phyloP scores from a whole-genome alignment of 352 stramenopile species.

The Phytophthora idaei region DNA sequence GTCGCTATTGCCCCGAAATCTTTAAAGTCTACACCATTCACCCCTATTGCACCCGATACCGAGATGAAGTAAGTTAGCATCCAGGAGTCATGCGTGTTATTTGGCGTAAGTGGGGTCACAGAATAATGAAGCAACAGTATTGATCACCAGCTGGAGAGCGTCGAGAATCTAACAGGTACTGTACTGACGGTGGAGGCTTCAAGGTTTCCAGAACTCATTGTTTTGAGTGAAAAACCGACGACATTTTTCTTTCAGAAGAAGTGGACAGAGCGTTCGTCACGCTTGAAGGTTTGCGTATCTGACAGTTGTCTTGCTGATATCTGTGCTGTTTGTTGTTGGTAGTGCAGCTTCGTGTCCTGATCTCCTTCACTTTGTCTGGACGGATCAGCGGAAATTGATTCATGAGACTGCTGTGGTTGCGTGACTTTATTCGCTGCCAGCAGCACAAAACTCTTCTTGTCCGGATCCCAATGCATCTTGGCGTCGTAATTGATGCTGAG shows the following conservation, averaged over 20 bases:
- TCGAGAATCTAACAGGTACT: neutral
- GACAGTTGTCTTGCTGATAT: constrained; percentile 4
- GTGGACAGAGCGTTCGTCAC: no score
- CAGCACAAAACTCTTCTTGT: constrained; percentile 39
- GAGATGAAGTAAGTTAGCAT: constrained; percentile 40
- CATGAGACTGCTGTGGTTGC: constrained; percentile 6
- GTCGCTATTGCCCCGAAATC: constrained; percentile 45
- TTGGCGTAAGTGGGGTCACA: constrained; percentile 14
- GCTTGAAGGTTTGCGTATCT: neutral
- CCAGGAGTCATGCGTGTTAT: constrained; percentile 20
- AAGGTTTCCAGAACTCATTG: no score
- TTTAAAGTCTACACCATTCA: constrained; percentile 29
- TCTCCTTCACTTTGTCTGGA: no score
- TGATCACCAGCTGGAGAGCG: constrained; percentile 13
- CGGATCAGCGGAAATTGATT: no score
- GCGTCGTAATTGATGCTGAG: constrained; percentile 38
- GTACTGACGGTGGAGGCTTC: no score
- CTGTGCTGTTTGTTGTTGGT: constrained; percentile 8
- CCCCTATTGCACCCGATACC: constrained; percentile 31
- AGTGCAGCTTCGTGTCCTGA: no score
- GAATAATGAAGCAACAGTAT: constrained; percentile 39
- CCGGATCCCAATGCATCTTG: constrained; percentile 52
- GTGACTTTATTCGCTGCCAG: constrained; percentile 3
- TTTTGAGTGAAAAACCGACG: no score
- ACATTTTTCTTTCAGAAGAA: no score